These are phyloP conservation scores for Cardamine resedifolia DNA, from an alignment of 345 rosid species.

Conservation along the genomic window DNA sequence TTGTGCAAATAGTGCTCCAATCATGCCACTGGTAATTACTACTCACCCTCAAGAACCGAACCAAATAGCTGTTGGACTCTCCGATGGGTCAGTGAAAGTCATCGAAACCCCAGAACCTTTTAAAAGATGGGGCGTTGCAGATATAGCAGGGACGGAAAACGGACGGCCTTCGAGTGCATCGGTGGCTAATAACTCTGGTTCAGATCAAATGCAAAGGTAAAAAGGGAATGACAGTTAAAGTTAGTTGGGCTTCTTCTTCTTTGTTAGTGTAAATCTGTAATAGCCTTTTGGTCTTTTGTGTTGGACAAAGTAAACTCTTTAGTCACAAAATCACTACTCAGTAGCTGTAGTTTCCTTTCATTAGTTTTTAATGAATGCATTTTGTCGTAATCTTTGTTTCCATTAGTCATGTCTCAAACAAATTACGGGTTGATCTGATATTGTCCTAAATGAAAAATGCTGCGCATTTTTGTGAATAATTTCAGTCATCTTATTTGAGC, in stretches of 20 bases:
- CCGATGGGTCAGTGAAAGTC: constrained; percentile 63
- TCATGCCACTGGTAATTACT: constrained; percentile 54
- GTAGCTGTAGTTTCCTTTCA: constrained; percentile 7
- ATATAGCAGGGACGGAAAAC: constrained; percentile 45
- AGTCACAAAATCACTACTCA: not conserved
- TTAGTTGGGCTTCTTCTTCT: constrained; percentile 18
- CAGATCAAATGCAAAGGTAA: constrained; percentile 54
- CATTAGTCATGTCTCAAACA: not conserved
- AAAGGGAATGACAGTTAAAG: not conserved
- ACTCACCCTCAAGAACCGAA: constrained; percentile 75
- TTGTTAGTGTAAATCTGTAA: constrained; percentile 27
- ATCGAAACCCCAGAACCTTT: constrained; percentile 62
- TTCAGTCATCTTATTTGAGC: not conserved
- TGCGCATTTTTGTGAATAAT: not conserved
- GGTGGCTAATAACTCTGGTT: constrained; percentile 41
- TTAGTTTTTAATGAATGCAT: constrained; percentile 22
- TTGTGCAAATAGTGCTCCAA: constrained; percentile 18
- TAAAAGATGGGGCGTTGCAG: constrained; percentile 58
- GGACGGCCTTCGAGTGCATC: constrained; percentile 51
- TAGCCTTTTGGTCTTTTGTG: constrained; percentile 16
- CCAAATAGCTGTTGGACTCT: constrained; percentile 64
- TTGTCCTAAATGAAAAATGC: not conserved
- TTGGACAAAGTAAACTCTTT: constrained; percentile 16
- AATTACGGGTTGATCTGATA: not conserved
- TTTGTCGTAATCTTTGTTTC: not conserved